A percentile compares a stretch with the other conserved stretches of the same genome.
phyloP scores from a whole-genome alignment of 2,329 filamentous ascomycete species.

The Pseudogymnoascus verrucosus region DNA sequence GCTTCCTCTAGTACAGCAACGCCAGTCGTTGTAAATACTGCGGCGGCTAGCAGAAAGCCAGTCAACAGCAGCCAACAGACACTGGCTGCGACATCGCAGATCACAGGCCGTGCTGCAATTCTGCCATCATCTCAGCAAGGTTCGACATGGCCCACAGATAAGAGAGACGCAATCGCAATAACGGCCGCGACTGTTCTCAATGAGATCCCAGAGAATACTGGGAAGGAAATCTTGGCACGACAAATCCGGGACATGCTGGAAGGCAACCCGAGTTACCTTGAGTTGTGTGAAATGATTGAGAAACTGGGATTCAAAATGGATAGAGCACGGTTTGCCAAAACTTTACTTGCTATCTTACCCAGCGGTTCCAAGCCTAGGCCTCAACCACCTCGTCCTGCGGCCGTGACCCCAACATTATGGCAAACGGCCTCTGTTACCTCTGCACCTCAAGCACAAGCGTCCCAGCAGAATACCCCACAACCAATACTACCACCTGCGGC shows the following conservation, averaged over 20 bases:
- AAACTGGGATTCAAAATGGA: conserved; percentile 11
- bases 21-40: neutral
- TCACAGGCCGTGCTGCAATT: neutral
- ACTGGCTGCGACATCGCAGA: neutral
- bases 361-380: neutral
- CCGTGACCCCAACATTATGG: neutral
- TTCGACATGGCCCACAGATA: conserved; percentile 7
- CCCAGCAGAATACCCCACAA: neutral
- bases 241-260: conserved; percentile 11
- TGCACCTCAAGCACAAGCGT: neutral
- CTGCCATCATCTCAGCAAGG: neutral
- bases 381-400: neutral
- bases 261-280: conserved; percentile 10
- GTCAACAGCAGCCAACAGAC: neutral
- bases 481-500: neutral
- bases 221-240: conserved; percentile 8
- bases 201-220: conserved; percentile 7
- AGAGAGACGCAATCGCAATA: conserved; percentile 6
- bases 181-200: conserved; percentile 9
- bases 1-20: neutral
- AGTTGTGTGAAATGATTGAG: conserved; percentile 14
- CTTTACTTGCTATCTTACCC: conserved; percentile 5
- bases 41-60: neutral
- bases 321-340: conserved; percentile 10
- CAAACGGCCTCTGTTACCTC: neutral